Base-by-base conservation (phyloP, 345 rosid species). In the Lepidium didymum region DNA sequence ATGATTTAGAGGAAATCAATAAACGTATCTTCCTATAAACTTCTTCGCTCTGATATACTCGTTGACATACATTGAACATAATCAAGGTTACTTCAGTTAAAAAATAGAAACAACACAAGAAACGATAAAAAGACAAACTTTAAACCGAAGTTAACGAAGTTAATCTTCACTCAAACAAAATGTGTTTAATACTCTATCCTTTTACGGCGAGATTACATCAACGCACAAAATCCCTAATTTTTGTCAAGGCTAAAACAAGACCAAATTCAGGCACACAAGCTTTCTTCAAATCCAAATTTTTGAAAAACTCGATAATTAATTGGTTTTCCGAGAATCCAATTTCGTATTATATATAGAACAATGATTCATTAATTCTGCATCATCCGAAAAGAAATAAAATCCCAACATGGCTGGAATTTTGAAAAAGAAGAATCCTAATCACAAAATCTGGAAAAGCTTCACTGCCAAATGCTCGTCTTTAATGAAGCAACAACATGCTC, bases 401-500 rank as follows among this genome's bases (percentile, higher is more conserved):
- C n/a, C 15, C 3, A 51, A 16, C 27, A 82, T 86, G 86, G 81
- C 62, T 43, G 79, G 71, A 36, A 40, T 69, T 31, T 67, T 66
- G 69, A 67, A 55, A 57, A 79, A 72, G 75, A 62, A 62, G 52
- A 66, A 50, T 3, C 8, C 21, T 5, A 36, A 27, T 3, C 35
- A 3, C 0, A 62, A 72, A 64, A 13, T 0, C 4, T 7, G 73
- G 1, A 72, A 69, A 61, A 82, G 83, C 41, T 83, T 89, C 80
- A 75, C 81, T 10, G 73, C 74, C 13, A 89, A 83, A 51, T 89
- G 90, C 38, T 78, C 86, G 10, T 78, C 86, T 27, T 45, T 85
- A 69, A 62, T 89, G 8, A 81, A 77, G 74, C 82, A 86, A 62
- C 90, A 82, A 70, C 86, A 81, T 1, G 85, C 85, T 31, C 86